These are phyloP conservation scores for Aspergillus neoniger DNA, from an alignment of 2,329 filamentous ascomycete genomes.

Conservation along the genomic window DNA sequence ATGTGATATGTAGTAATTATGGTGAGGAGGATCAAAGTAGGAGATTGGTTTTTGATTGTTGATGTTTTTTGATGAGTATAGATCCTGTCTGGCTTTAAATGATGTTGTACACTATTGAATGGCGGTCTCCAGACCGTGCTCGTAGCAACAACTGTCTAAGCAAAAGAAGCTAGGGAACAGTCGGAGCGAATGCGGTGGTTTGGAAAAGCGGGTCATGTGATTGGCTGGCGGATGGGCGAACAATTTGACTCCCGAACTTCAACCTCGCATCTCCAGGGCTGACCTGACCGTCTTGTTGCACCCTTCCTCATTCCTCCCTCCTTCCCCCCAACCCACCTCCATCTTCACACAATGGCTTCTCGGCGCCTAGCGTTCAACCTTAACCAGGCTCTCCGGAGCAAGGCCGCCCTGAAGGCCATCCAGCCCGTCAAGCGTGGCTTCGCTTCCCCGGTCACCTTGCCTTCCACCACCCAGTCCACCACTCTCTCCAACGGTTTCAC, in stretches of 20 bases:
- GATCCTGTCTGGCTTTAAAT: background rate
- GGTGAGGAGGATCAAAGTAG: too few species aligned
- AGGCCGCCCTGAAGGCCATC: conserved; percentile 77
- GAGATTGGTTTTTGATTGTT: background rate
- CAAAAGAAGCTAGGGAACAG: conserved; percentile 28
- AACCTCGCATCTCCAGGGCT: conserved; percentile 41
- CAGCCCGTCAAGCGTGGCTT: conserved; percentile 80
- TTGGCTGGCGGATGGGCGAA: conserved; percentile 44
- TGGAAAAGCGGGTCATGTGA: conserved; percentile 49
- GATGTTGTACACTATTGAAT: too few species aligned
- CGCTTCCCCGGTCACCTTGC: conserved; percentile 75
- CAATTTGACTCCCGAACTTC: conserved; percentile 50
- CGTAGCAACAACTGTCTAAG: too few species aligned
- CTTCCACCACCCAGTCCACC: conserved; percentile 87
- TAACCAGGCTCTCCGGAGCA: conserved; percentile 83
- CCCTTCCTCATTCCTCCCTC: conserved; percentile 50
- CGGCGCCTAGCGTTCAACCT: conserved; percentile 96
- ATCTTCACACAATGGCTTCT: conserved; percentile 74
- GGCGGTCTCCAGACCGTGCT: too few species aligned
- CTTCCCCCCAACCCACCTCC: conserved; percentile 43
- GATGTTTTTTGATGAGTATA: background rate
- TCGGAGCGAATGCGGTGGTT: conserved; percentile 37
- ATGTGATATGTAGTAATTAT: too few species aligned
- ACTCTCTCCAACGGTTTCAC: conserved; percentile 98
- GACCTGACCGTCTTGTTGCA: conserved; percentile 27